Base-by-base conservation (phyloP, 768 basidiomycete species). In the Amanita subjunquillea region DNA sequence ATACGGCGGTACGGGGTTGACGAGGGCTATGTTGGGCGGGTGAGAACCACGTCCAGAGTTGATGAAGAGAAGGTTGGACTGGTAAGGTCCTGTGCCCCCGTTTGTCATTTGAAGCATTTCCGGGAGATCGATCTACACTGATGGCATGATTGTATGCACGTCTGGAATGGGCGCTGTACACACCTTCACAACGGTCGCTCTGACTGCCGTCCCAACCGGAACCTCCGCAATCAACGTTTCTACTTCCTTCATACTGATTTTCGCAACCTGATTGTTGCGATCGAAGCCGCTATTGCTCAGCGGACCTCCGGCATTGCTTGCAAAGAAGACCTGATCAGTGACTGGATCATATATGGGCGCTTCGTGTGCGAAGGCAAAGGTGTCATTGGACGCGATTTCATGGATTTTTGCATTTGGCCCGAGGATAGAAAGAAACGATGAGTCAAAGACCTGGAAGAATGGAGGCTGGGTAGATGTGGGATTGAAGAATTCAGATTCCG, bases 341-440 rank as follows among this genome's bases (percentile, higher is more conserved):
- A 71, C 73, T 4, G 80, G 67, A 30, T 78, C 68, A 64, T 80
- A 87, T 2, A 89, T 70, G 0, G 85, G 85, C 2, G 85, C 88
- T 66, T 91, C 89, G 60, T 91, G 87, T 15, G 86, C 87, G 56
- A 87, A 80, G 2, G 82, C 82, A 62, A 82, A 83, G 3, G 73
- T 77, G 3, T 75, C 73, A 54, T 80, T 78, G 6, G 76, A 74
- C 0, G 80, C 79, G 44, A 91, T 76, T 54, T 77, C 63, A 3
- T 75, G 73, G 46, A 90, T 74, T 0, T 75, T 74, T 5, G 87
- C 79, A 23, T 68, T 66, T 3, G 64, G 56, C 1, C 86, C 87
- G 1, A 87, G 73, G 51, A 88, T 69, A 6, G 63, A 52, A 41
- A 83, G 66, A 65, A 90, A 88, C n/a, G 65, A 58, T n/a, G 50